Evolutionary conservation across 208 protist genomes (phyloP).

Genomic region (Acanthamoeba lenticulata): DNA sequence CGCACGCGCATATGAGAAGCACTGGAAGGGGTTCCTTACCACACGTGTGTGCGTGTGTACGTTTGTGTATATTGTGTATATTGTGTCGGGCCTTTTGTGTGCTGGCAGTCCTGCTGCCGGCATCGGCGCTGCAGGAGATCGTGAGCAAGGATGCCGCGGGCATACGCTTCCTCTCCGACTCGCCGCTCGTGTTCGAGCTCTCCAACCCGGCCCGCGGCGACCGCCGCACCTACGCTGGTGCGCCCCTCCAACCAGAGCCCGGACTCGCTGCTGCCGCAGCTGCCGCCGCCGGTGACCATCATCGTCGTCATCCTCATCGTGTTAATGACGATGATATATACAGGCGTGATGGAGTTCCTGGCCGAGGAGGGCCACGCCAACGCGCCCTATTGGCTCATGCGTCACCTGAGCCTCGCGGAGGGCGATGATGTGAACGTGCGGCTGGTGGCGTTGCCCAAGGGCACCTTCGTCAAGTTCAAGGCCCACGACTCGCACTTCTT

Average conservation of each 20-base stretch:
- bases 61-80: too few relatives aligned
- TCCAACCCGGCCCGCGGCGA: background rate
- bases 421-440: background rate
- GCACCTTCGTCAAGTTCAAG: slow-evolving; percentile 61
- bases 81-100: too few relatives aligned
- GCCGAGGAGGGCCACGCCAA: slow-evolving; percentile 30
- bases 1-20: background rate
- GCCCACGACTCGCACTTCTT: slow-evolving; percentile 44
- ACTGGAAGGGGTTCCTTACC: background rate
- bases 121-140: slow-evolving; percentile 47
- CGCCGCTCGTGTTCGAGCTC: slow-evolving; percentile 44
- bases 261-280: too few relatives aligned
- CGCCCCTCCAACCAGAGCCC: too few relatives aligned
- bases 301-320: too few relatives aligned
- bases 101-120: background rate
- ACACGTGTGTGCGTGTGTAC: background rate
- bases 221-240: background rate
- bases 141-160: slow-evolving; percentile 40
- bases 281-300: too few relatives aligned
- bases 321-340: too few relatives aligned
- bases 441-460: slow-evolving; percentile 40
- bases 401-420: background rate
- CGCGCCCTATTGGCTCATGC: slow-evolving; percentile 18
- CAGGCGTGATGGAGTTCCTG: slow-evolving; percentile 57
- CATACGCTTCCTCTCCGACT: background rate